A percentile compares a stretch with the other conserved stretches of the same genome.
Evolutionary conservation across 257 asterid genomes (phyloP).

Genomic region (Solanum acaule): DNA sequence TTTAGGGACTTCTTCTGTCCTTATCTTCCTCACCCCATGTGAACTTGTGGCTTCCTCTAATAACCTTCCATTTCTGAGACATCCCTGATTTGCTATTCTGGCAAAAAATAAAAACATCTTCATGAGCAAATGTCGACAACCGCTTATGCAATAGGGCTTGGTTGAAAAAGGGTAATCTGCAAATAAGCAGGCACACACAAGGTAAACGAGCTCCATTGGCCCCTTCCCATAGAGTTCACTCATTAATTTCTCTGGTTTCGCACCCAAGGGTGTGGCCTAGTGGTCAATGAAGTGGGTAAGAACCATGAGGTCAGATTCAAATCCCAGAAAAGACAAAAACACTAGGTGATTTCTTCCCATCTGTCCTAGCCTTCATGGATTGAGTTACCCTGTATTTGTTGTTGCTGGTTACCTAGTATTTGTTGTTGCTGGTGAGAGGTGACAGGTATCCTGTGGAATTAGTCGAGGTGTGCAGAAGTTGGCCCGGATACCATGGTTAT

Average conservation of each 20-base stretch:
- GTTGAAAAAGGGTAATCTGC: background rate
- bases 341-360: background rate
- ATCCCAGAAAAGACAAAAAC: background rate
- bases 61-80: background rate
- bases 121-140: background rate
- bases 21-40: background rate
- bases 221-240: background rate
- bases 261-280: background rate
- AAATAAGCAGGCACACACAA: background rate
- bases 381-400: background rate
- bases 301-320: background rate
- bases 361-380: background rate
- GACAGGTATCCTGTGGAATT: background rate
- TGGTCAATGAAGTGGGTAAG: background rate
- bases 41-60: background rate
- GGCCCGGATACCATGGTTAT: background rate
- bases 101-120: background rate
- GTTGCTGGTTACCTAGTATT: background rate
- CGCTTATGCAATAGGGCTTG: background rate
- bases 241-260: background rate
- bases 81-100: background rate
- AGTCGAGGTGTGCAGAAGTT: background rate
- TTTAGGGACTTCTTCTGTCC: background rate
- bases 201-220: background rate
- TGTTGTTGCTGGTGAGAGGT: background rate